These are phyloP conservation scores for Calamus simplicifolius DNA, from an alignment of 176 grass and related monocot species.

Conservation along the genomic window DNA sequence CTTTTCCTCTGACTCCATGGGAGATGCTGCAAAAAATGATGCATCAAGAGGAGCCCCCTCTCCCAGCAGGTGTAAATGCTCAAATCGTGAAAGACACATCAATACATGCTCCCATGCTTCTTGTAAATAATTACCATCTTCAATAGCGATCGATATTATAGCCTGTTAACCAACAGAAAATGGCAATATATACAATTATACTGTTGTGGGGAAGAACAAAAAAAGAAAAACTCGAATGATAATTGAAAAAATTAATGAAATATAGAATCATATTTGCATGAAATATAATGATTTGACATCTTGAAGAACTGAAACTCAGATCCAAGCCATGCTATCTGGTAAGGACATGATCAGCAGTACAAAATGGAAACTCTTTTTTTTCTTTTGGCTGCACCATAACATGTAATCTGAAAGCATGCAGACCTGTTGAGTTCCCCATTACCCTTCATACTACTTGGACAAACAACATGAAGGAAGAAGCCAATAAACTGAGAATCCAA, in stretches of 20 bases:
- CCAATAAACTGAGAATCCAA: no score
- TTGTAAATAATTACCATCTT: conserved; percentile 90
- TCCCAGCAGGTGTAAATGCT: conserved; percentile 90
- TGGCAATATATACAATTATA: no score
- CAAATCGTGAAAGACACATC: conserved; percentile 92
- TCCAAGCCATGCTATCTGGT: no score
- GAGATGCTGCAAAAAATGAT: conserved; percentile 71
- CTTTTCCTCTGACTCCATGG: conserved; percentile 53
- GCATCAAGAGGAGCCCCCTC: conserved; percentile 90
- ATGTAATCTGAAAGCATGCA: no score
- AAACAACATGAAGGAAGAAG: no score
- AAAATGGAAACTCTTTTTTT: no score
- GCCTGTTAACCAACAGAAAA: conserved; percentile 44
- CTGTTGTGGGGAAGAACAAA: neutral
- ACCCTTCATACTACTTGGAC: no score
- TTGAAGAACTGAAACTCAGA: no score
- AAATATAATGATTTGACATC: neutral
- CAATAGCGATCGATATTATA: conserved; percentile 94
- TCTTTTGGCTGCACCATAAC: no score
- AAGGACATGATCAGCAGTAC: no score
- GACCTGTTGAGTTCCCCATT: no score
- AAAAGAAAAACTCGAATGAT: neutral
- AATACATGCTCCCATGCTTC: conserved; percentile 96
- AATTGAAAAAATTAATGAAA: neutral
- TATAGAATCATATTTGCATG: no score